Percentiles rank a stretch among this genome's conserved stretches.
phyloP scores from a whole-genome alignment of 1,284 basidiomycete genomes.

The Malassezia arunalokei region DNA sequence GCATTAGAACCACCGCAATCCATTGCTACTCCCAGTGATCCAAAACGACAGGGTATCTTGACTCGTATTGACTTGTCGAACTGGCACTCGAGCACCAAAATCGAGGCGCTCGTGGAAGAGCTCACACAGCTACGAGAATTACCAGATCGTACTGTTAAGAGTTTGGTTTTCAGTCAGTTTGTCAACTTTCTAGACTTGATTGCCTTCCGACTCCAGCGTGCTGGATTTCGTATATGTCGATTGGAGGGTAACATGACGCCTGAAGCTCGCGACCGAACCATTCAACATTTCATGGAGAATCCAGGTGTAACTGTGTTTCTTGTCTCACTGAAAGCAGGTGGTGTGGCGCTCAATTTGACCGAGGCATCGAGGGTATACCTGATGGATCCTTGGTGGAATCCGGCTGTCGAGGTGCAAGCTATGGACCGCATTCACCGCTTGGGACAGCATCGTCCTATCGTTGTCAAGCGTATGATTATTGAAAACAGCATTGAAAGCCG shows the following conservation, averaged over 20 bases:
- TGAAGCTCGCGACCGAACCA: conserved; percentile 84
- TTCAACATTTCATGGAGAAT: conserved; percentile 89
- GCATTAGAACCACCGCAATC: conserved; percentile 67
- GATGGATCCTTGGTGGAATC: conserved; percentile 47
- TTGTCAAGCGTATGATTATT: conserved; percentile 78
- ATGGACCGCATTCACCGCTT: conserved; percentile 83
- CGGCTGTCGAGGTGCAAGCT: conserved; percentile 53
- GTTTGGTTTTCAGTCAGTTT: conserved; percentile 88
- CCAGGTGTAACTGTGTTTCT: conserved; percentile 91
- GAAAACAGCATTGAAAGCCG: conserved; percentile 94
- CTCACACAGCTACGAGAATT: conserved; percentile 62
- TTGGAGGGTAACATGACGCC: conserved; percentile 95
- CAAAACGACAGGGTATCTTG: conserved; percentile 74
- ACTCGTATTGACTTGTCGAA: conserved; percentile 73
- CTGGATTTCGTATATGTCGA: conserved; percentile 76
- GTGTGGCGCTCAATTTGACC: conserved; percentile 57
- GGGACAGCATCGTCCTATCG: conserved; percentile 68
- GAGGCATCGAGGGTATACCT: conserved; percentile 44
- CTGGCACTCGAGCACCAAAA: conserved; percentile 91
- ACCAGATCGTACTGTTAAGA: conserved; percentile 85
- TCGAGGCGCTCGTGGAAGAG: conserved; percentile 92
- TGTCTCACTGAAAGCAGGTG: conserved; percentile 84
- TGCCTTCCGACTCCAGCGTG: conserved; percentile 77
- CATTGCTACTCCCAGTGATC: conserved; percentile 42
- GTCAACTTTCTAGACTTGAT: conserved; percentile 70